phyloP scores from a whole-genome alignment of 2,329 filamentous ascomycete species.

The Aspergillus versicolor region DNA sequence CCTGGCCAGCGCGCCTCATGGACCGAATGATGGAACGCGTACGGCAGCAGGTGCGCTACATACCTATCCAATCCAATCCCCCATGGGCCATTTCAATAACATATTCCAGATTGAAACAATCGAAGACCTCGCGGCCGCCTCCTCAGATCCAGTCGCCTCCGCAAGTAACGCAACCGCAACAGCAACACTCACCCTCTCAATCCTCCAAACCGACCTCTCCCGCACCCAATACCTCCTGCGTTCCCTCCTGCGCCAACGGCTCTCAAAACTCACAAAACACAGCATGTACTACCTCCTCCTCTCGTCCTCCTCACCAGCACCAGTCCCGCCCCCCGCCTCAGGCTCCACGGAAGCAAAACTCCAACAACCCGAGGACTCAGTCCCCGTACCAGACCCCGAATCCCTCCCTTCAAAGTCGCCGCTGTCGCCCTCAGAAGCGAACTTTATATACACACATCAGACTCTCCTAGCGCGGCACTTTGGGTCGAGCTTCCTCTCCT shows the following conservation, averaged over 20 bases:
- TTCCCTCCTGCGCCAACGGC: slow-evolving; percentile 76
- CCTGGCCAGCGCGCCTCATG: slow-evolving; percentile 74
- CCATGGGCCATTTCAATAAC: neutral
- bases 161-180: slow-evolving; percentile 83
- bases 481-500: slow-evolving; percentile 75
- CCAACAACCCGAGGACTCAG: slow-evolving; percentile 30
- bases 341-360: slow-evolving; percentile 14
- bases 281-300: slow-evolving; percentile 51
- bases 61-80: too few species aligned
- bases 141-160: slow-evolving; percentile 42
- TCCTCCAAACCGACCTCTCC: slow-evolving; percentile 95
- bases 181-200: slow-evolving; percentile 88
- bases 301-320: slow-evolving; percentile 20
- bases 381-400: slow-evolving; percentile 27
- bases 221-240: slow-evolving; percentile 89
- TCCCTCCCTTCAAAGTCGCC: slow-evolving; percentile 37
- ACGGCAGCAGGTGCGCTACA: slow-evolving; percentile 54
- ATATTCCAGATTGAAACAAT: slow-evolving; percentile 60
- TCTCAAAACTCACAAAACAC: slow-evolving; percentile 66
- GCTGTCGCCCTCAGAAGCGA: slow-evolving; percentile 75
- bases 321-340: slow-evolving; percentile 18
- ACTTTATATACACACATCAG: slow-evolving; percentile 83
- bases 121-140: slow-evolving; percentile 56
- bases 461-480: slow-evolving; percentile 83
- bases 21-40: slow-evolving; percentile 76